Base-by-base conservation (phyloP, 805 yeast genomes). In the Ogataea philodendri region DNA sequence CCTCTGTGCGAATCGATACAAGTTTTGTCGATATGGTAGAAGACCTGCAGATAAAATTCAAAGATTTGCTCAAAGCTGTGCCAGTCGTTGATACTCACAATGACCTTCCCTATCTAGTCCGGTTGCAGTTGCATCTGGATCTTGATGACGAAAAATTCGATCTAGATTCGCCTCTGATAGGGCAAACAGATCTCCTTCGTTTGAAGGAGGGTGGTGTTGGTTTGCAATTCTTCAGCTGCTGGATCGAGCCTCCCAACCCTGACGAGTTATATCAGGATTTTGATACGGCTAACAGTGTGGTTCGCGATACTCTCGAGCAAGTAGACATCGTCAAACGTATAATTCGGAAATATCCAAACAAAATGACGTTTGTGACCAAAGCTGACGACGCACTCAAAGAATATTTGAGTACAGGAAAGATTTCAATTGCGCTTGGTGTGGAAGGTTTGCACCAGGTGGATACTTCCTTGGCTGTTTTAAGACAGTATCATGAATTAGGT, bases 371-470 rank as follows among this genome's bases (percentile, higher is more conserved):
- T 45, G 72, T 70, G n/a, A 41, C 40, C 15, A 62, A 55, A 11
- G 56, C 70, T 1, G 55, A 57, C 10, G 68, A 66, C 21, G 73
- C 73, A 0, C 20, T 65, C 22, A 41, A 46, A 3, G 58, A 48
- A 16, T 70, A 60, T 38, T n/a, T 32, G 18, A 42, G 30, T 7
- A n/a, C n/a, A n/a, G 51, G 47, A 7, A 64, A 65, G 42, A 62
- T 72, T 30, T 67, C 75, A 1, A 55, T 70, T 26, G 64, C 75
- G 7, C 39, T 72, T 43, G 78, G 76, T 7, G 68, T 70, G 10
- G 78, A 72, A 50, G 77, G 77, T 3, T 50, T 72, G 22, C 78
- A 72, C 46, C 76, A 70, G 51, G 58, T 63, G 17, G 78, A 70
- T 42, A 42, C 64, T 4, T 69, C 76, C 1, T 41, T 71, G 13